Evolutionary conservation across 306 rosid genomes (phyloP), one percentile per base, ranked within the genome.

Genomic region (Trifolium repens): DNA sequence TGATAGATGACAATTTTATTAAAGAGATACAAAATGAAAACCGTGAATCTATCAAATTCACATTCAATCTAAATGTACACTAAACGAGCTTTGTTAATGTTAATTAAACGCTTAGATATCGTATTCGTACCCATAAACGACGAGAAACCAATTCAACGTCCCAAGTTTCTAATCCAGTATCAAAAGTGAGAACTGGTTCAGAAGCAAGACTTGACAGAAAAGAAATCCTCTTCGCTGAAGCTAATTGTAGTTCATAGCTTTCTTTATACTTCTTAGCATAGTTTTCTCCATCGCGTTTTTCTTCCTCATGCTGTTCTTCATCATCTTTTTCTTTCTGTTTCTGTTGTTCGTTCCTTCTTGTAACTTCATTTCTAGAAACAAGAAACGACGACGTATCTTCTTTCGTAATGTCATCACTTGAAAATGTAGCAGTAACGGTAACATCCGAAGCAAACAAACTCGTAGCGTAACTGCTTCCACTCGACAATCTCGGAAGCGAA

Each of bases 81-180:
- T 19, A 8, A 17, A 53, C n/a, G 14, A 50, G 30, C 13, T 22
- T 9, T 12, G 42, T n/a, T 43, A 42, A 3, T 53, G 8, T 8
- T 27, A 34, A 44, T 8, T 27, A 34, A 44, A 11, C 24, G 1
- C 15, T 12, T 46, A 46, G 52, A 46, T 42, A 43, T 66, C 58
- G 26, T 84, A 96, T 98, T 66, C 57, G 32, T 84, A 96, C 99
- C 99, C 99, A 96, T 40, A 96, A 84, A 37, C 98, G 96, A 67
- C 93, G 88, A 14, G 99, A 96, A 82, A 96, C 91, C 16, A 84
- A 81, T 73, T 90, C 97, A 9, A 83, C 91, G 30, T 96, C 96
- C 63, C 93, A 80, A 24, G 85, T 78, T 30, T 88, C 89, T 47
- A 79, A 57, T 42, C 85, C 89, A 24, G 80, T 40, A 53, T 85